These are phyloP conservation scores for Moelleriella libera DNA, from an alignment of 2,329 filamentous ascomycete genomes.

Conservation along the genomic window DNA sequence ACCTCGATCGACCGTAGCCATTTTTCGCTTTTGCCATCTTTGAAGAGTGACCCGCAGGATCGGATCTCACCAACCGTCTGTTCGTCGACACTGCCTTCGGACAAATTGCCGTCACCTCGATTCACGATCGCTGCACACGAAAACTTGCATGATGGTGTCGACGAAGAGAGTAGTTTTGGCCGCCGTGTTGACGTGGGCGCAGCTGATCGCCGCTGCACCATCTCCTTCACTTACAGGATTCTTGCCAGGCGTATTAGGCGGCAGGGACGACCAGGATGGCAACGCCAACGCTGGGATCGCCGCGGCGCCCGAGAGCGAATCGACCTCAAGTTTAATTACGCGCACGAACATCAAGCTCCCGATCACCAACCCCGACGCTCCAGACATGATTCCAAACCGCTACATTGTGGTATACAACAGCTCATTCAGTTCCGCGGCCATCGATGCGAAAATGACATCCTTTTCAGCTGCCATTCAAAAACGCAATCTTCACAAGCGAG, in stretches of 20 bases:
- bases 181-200: neutral
- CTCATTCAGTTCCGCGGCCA: constrained; percentile 30
- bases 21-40: neutral
- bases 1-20: neutral
- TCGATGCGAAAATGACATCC: constrained; percentile 33
- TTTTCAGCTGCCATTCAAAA: constrained; percentile 36
- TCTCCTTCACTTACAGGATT: neutral
- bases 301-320: neutral
- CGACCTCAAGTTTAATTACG: neutral
- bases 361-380: constrained; percentile 33
- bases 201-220: neutral
- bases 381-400: constrained; percentile 35
- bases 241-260: no score
- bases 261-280: no score
- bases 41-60: constrained; percentile 1
- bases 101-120: neutral
- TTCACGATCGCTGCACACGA: neutral
- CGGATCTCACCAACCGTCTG: neutral
- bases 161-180: neutral
- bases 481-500: constrained; percentile 41
- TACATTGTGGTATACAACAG: constrained; percentile 55
- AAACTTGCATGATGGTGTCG: neutral
- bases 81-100: neutral
- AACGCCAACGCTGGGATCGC: neutral
- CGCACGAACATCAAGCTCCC: constrained; percentile 23